phyloP scores from a whole-genome alignment of 2,329 filamentous ascomycete species.

The Cyphellophora europaea region DNA sequence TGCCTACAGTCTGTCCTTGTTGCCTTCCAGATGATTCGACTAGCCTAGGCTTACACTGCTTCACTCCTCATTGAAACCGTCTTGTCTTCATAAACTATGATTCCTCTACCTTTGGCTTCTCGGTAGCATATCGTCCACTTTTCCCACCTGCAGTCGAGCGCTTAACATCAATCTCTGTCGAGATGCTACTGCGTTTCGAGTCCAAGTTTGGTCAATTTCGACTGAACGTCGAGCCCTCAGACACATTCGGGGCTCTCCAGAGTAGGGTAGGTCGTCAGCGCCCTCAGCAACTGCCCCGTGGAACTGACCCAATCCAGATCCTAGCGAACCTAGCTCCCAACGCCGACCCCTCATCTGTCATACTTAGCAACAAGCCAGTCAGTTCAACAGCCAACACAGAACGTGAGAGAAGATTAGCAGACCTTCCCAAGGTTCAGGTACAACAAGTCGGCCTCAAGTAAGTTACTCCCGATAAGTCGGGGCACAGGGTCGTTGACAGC shows the following conservation, averaged over 20 bases:
- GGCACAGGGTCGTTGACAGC: neutral
- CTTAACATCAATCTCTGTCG: too few species aligned
- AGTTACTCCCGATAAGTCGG: constrained; percentile 24
- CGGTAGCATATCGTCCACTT: too few species aligned
- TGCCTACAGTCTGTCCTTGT: too few species aligned
- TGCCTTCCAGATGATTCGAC: too few species aligned
- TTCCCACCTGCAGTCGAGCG: too few species aligned
- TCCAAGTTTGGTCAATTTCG: constrained; percentile 90
- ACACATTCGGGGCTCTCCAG: constrained; percentile 57
- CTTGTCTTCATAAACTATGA: too few species aligned
- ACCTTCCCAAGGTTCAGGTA: constrained; percentile 46
- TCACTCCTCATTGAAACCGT: too few species aligned
- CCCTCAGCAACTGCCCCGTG: constrained; percentile 5
- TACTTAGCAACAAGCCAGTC: constrained; percentile 51
- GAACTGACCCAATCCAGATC: too few species aligned
- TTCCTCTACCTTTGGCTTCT: too few species aligned
- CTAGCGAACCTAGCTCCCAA: constrained; percentile 51
- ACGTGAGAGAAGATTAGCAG: constrained; percentile 43
- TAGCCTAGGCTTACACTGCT: too few species aligned
- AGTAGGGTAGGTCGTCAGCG: constrained; percentile 30
- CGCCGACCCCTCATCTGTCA: constrained; percentile 45
- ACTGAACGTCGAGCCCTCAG: constrained; percentile 63
- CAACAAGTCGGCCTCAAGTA: constrained; percentile 49
- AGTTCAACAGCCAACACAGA: constrained; percentile 35
- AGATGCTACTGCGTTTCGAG: constrained; percentile 79